Evolutionary conservation across 306 rosid genomes (phyloP), one percentile per base, ranked within the genome.

Genomic region (Cicer bijugum): DNA sequence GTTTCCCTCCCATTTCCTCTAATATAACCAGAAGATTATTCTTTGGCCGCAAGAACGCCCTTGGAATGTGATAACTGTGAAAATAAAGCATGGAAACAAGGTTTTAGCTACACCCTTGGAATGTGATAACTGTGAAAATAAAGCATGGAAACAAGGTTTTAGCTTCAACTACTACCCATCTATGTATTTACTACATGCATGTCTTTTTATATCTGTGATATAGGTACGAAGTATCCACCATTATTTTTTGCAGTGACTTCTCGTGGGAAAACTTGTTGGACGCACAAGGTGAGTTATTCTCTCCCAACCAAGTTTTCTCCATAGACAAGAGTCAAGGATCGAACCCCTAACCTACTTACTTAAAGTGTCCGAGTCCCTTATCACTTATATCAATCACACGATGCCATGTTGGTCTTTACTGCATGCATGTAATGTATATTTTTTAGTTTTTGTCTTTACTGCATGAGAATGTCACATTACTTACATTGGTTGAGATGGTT

Each of bases 1-100:
- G 12, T 4, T 71, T 55, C 66, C 76, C 76, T 55, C 66, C 52
- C 65, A 55, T 71, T 56, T 71, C 66, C 43, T 71, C 76, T 57
- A 71, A 43, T 17, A 71, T 42, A 56, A 71, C 66, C 17, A 71
- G 16, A 39, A 71, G 28, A 55, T 71, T 71, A 4, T 19, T 44
- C 76, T 55, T 56, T 20, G 66, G 66, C 55, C 20, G 16, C 76
- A 55, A 71, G 66, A 71, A 55, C 0, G 66, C 76, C 42, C 76
- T 71, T 19, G 76, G 76, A 53, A 55, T 71, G 28, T 71, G 76
- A 42, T 71, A 71, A 12, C 76, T 71, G 43, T 20, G 5, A 71
- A 56, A 28, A 71, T 42, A 19, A 19, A 40, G 17, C 37, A 70
- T 39, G 39, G 11, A 53, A 71, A 57, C 59, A 20, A 19, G 15